phyloP scores from a whole-genome alignment of 2,329 filamentous ascomycete species.

The Penicillium concentricum region DNA sequence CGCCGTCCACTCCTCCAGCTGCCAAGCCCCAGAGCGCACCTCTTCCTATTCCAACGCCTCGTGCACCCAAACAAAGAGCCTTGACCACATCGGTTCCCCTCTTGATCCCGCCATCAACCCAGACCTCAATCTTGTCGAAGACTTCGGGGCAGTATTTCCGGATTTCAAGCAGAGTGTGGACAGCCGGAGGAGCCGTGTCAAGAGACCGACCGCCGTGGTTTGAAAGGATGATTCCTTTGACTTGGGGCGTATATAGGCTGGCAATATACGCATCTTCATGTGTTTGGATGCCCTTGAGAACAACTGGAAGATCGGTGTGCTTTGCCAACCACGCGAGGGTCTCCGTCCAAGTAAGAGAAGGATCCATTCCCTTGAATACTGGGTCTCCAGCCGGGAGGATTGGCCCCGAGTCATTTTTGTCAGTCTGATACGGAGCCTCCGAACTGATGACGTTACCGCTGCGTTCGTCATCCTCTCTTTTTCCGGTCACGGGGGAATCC shows the following conservation, averaged over 20 bases:
- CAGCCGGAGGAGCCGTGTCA: conserved; percentile 74
- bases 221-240: conserved; percentile 78
- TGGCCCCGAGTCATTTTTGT: conserved; percentile 54
- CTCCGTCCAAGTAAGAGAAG: conserved; percentile 74
- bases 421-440: conserved; percentile 50
- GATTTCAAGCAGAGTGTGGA: conserved; percentile 70
- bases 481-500: conserved; percentile 84
- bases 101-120: conserved; percentile 79
- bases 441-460: conserved; percentile 50
- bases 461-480: conserved; percentile 79
- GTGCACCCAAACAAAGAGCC: conserved; percentile 79
- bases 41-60: conserved; percentile 73
- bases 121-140: conserved; percentile 70
- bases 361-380: conserved; percentile 66
- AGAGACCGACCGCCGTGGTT: conserved; percentile 86
- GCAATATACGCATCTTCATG: conserved; percentile 88
- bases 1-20: conserved; percentile 43
- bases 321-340: conserved; percentile 76
- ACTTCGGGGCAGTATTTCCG: conserved; percentile 69
- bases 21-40: conserved; percentile 70
- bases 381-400: conserved; percentile 54
- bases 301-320: conserved; percentile 78
- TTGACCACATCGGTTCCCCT: conserved; percentile 85
- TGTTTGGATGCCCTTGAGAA: conserved; percentile 91
- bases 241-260: conserved; percentile 57